Percentiles rank a stretch among this genome's conserved stretches.
Evolutionary conservation across 2,329 filamentous ascomycete species (phyloP).

Genomic region (Cucurbitaria berberidis): DNA sequence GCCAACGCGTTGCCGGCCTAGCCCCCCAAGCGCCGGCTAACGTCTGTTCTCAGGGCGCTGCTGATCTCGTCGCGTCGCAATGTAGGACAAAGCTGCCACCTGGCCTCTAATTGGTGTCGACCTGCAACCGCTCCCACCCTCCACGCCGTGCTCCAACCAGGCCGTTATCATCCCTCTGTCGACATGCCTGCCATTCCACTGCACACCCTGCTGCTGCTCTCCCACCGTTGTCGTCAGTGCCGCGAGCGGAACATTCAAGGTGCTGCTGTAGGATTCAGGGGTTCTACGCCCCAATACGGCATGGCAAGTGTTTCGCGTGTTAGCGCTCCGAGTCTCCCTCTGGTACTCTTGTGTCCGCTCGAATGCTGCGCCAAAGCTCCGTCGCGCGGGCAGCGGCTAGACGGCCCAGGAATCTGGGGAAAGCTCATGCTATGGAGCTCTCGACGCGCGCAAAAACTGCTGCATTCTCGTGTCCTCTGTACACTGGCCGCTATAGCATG

Average conservation of each 20-base stretch:
- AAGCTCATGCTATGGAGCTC: constrained; percentile 27
- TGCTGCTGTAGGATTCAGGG: constrained; percentile 30
- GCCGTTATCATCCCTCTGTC: constrained; percentile 33
- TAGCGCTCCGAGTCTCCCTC: constrained; percentile 27
- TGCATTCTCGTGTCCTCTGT: constrained; percentile 29
- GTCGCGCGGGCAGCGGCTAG: constrained; percentile 34
- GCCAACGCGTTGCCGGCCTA: constrained; percentile 23
- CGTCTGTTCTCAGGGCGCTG: constrained; percentile 10
- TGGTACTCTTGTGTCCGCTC: constrained; percentile 28
- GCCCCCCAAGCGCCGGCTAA: constrained; percentile 26
- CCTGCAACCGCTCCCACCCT: constrained; percentile 7
- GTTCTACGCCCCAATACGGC: constrained; percentile 31
- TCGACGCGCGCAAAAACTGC: neutral
- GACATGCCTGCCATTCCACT: constrained; percentile 29
- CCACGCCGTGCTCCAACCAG: constrained; percentile 17
- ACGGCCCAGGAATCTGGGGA: constrained; percentile 34
- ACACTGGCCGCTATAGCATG: constrained; percentile 23
- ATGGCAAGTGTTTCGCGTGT: constrained; percentile 38
- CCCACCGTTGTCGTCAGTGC: constrained; percentile 10
- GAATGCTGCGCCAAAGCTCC: constrained; percentile 25
- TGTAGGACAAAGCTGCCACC: constrained; percentile 24
- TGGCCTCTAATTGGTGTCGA: constrained; percentile 31
- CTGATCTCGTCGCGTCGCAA: constrained; percentile 16
- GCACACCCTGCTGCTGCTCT: constrained; percentile 7
- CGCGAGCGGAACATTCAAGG: constrained; percentile 9